Evolutionary conservation across 306 rosid genomes (phyloP).

Genomic region (Gastrolobium bilobum): DNA sequence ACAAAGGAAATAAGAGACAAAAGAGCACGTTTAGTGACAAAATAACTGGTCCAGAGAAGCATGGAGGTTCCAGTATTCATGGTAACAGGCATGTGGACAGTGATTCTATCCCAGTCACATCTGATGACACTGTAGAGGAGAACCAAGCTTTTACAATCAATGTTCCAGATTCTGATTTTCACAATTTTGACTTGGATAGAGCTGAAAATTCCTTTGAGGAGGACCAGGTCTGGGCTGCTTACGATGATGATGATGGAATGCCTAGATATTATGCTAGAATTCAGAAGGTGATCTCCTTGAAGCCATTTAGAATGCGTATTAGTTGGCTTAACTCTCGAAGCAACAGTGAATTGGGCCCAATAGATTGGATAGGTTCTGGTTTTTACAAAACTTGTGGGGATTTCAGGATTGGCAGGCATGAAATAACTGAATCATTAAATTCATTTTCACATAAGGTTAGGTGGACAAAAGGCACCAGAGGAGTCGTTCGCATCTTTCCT

Average conservation of each 20-base stretch:
- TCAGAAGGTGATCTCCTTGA: constrained; percentile 73
- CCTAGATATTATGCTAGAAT: constrained; percentile 89
- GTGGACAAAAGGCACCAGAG: constrained; percentile 76
- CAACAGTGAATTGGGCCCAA: constrained; percentile 78
- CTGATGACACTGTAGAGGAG: constrained; percentile 41
- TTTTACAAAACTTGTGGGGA: constrained; percentile 87
- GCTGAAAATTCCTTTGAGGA: constrained; percentile 69
- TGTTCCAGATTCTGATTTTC: constrained; percentile 89
- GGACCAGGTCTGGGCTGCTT: constrained; percentile 92
- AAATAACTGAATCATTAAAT: constrained; percentile 61
- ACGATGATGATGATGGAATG: constrained; percentile 87
- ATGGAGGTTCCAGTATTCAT: constrained; percentile 42
- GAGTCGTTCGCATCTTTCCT: constrained; percentile 73
- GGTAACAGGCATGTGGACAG: constrained; percentile 6
- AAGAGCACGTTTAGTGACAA: constrained; percentile 49
- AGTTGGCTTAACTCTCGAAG: constrained; percentile 92
- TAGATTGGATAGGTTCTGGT: constrained; percentile 83
- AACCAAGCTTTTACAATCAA: constrained; percentile 51
- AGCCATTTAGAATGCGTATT: constrained; percentile 76
- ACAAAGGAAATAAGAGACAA: constrained; percentile 56
- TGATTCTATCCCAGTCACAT: constrained; percentile 43
- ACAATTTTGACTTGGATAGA: constrained; percentile 87
- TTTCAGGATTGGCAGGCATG: constrained; percentile 73
- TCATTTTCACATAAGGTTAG: constrained; percentile 78
- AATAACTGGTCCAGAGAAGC: constrained; percentile 33